Percentiles rank a stretch among this genome's conserved stretches.
These are phyloP conservation scores for Stenogyne calaminthoides DNA, from an alignment of 305 asterid genomes.

Conservation along the genomic window DNA sequence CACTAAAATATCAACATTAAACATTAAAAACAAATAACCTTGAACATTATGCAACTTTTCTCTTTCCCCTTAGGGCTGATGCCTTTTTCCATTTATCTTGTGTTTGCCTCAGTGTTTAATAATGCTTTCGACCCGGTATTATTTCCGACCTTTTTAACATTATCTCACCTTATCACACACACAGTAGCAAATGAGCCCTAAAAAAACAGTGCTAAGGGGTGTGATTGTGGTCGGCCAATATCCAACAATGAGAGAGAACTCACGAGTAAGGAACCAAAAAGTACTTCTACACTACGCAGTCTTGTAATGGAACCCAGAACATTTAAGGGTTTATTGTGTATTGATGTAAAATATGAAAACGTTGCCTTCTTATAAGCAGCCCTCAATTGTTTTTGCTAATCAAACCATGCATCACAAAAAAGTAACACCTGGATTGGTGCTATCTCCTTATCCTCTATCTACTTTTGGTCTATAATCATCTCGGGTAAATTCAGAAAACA, in stretches of 20 bases:
- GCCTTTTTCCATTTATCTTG: too few species aligned
- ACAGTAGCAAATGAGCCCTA: too few species aligned
- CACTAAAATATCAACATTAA: background rate
- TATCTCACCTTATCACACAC: background rate
- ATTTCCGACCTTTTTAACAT: background rate
- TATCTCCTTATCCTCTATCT: background rate
- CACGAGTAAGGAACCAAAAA: background rate
- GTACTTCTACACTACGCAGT: constrained; percentile 7
- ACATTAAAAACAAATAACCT: background rate
- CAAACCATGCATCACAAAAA: background rate
- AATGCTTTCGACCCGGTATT: too few species aligned
- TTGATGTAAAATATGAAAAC: background rate
- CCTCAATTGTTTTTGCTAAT: background rate
- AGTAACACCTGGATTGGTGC: background rate
- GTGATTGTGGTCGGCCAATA: background rate
- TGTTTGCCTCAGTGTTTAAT: too few species aligned
- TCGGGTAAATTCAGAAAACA: background rate
- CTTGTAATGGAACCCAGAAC: background rate
- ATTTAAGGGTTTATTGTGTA: background rate
- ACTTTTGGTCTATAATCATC: background rate
- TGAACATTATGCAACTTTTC: background rate
- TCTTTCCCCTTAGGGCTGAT: background rate
- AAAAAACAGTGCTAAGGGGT: background rate
- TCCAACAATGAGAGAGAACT: background rate
- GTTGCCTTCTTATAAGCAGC: background rate